Evolutionary conservation across 1,284 basidiomycete genomes (phyloP).

Genomic region (Cryptococcus hybrid): DNA sequence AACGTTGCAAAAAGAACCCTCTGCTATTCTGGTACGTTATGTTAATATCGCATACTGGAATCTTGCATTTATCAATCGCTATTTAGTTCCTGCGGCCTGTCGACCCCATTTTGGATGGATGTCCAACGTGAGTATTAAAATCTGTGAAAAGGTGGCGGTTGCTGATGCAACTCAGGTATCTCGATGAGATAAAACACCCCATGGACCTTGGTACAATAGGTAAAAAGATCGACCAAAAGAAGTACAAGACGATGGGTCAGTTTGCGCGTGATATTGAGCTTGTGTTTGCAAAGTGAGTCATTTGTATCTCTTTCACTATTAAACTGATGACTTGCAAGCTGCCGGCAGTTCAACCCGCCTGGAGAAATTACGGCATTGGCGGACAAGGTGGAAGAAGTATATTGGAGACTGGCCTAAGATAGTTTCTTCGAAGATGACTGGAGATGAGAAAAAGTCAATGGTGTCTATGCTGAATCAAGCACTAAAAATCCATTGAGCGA

Average conservation of each 20-base stretch:
- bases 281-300: conserved; percentile 70
- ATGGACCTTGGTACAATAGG: conserved; percentile 93
- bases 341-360: conserved; percentile 82
- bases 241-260: conserved; percentile 75
- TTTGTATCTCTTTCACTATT: not conserved
- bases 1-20: conserved; percentile 63
- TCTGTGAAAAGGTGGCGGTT: not conserved
- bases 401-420: conserved; percentile 86
- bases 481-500: conserved; percentile 70
- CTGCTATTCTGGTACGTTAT: conserved; percentile 59
- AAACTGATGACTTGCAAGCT: conserved; percentile 39
- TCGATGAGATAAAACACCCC: conserved; percentile 86
- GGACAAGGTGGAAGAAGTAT: conserved; percentile 67
- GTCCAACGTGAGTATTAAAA: conserved; percentile 68
- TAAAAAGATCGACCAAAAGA: conserved; percentile 62
- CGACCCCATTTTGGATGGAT: conserved; percentile 76
- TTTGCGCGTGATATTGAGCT: conserved; percentile 79
- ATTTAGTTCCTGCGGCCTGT: conserved; percentile 73
- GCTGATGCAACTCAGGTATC: conserved; percentile 61
- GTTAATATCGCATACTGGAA: not conserved
- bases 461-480: conserved; percentile 69
- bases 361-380: conserved; percentile 64
- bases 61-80: not conserved
- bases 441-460: conserved; percentile 77
- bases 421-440: conserved; percentile 69